phyloP scores from a whole-genome alignment of 768 basidiomycete species.

The Cystobasidium tubakii region DNA sequence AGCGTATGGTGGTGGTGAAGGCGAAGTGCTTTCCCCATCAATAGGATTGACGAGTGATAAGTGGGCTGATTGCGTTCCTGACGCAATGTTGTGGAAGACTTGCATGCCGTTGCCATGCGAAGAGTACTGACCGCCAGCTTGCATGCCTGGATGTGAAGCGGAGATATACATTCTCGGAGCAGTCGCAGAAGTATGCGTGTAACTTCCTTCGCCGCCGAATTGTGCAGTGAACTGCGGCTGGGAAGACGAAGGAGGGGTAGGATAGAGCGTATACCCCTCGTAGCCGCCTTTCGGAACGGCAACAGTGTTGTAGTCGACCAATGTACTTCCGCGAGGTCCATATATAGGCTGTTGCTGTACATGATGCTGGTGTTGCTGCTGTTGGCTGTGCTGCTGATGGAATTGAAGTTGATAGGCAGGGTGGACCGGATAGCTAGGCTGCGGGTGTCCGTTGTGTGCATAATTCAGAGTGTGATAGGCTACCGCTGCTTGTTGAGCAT shows the following conservation, averaged over 20 bases:
- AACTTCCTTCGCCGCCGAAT: not conserved
- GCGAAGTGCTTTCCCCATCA: not conserved
- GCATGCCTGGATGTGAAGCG: constrained; percentile 21
- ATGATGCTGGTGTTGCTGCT: not conserved
- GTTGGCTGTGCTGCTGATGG: not conserved
- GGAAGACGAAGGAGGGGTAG: constrained; percentile 11
- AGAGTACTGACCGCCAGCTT: not conserved
- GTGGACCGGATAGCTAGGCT: not conserved
- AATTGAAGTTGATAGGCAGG: not conserved
- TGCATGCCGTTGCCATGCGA: not conserved
- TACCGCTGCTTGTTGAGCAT: not conserved
- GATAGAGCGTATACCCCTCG: constrained; percentile 8
- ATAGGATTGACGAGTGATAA: not conserved
- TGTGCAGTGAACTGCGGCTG: constrained; percentile 32
- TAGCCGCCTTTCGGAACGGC: not conserved
- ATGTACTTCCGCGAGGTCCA: not conserved
- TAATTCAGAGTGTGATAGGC: not conserved
- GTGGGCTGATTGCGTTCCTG: not conserved
- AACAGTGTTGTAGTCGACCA: not conserved
- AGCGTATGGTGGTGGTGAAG: not conserved
- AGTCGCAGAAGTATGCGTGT: not conserved
- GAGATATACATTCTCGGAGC: constrained; percentile 20
- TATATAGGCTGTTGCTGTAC: not conserved
- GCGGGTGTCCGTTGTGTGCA: not conserved
- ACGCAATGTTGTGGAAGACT: not conserved